Percentiles rank a stretch among this genome's conserved stretches.
phyloP scores from a whole-genome alignment of 805 yeast genomes.

The Saturnispora sekii region DNA sequence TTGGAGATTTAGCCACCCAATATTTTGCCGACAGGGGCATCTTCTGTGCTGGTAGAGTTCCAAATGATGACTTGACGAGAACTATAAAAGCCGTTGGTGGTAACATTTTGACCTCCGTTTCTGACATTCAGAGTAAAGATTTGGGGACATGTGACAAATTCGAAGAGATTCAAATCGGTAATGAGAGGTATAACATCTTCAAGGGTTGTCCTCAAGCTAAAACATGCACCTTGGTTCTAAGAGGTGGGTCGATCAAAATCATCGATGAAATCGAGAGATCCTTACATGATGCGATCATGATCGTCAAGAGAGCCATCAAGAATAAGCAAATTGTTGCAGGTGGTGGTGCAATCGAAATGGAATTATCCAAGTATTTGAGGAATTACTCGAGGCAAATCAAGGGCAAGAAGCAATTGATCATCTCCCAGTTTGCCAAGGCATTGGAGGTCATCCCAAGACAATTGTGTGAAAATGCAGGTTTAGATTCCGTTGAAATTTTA shows the following conservation, averaged over 20 bases:
- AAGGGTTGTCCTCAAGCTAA: conserved; percentile 86
- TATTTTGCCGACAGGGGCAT: conserved; percentile 92
- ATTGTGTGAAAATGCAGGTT: conserved; percentile 97
- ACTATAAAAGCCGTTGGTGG: conserved; percentile 95
- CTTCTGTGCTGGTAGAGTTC: conserved; percentile 95
- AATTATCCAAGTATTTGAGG: conserved; percentile 76
- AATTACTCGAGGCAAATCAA: conserved; percentile 81
- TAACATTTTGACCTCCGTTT: conserved; percentile 65
- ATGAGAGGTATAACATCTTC: conserved; percentile 89
- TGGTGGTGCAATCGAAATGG: conserved; percentile 99
- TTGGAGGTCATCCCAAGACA: conserved; percentile 95
- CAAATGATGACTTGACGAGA: conserved; percentile 83
- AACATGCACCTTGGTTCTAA: conserved; percentile 84
- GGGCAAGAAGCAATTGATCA: conserved; percentile 91
- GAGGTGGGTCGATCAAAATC: conserved; percentile 99
- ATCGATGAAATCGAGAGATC: conserved; percentile 98
- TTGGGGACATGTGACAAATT: conserved; percentile 78
- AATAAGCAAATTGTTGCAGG: conserved; percentile 90
- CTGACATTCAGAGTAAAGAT: conserved; percentile 55
- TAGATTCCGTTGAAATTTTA: conserved; percentile 91
- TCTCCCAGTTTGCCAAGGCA: conserved; percentile 89
- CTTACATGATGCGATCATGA: conserved; percentile 96
- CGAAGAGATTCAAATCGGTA: conserved; percentile 93
- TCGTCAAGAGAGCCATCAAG: conserved; percentile 87
- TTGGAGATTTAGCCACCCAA: conserved; percentile 98